Evolutionary conservation across 2,329 filamentous ascomycete species (phyloP), one percentile per base, ranked within the genome.

Genomic region (Colletotrichum tanaceti): DNA sequence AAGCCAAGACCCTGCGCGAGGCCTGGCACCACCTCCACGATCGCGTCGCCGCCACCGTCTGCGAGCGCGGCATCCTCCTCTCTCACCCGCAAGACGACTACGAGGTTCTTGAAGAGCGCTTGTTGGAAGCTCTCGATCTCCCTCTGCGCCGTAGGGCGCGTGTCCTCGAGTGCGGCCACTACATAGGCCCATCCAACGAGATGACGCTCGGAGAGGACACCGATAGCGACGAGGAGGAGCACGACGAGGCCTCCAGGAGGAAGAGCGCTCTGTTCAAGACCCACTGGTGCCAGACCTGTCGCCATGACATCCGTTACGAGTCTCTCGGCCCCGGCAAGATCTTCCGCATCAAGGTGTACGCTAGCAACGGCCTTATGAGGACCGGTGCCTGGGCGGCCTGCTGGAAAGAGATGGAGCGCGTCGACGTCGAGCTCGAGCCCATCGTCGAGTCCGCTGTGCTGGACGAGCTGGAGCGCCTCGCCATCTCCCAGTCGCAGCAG

Each of bases 321-420:
- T 79, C 83, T 47, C 84, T 86, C 4, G 86, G 85, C 1, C 75
- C 80, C 5, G 79, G 83, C 65, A 87, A 86, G 73, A 84, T 89
- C 57, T 96, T 93, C 84, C 87, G 90, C 38, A 86, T 98, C 77
- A 96, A 94, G 76, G 90, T 98, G 1, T 99, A 95, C 75, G 96
- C 96, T 0, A 95, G 94, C 60, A 99, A 98, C 78, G 96, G 96
- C 0, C 82, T 98, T 55, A 97, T 99, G 93, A 89, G 90, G 67
- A 90, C 93, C 5, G 93, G 93, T 0, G 95, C 96, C 0, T 99
- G 96, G 96, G 88, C 89, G 5, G 94, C 94, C 2, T 95, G 93
- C 67, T 99, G 95, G 95, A 92, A 89, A 73, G 95, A 98, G 79
- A 99, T 99, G 96, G 96, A 99, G 80, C 88, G 95, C n/a, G 93